phyloP scores from a whole-genome alignment of 1,139 yeast species.

The Scheffersomyces quercinus region DNA sequence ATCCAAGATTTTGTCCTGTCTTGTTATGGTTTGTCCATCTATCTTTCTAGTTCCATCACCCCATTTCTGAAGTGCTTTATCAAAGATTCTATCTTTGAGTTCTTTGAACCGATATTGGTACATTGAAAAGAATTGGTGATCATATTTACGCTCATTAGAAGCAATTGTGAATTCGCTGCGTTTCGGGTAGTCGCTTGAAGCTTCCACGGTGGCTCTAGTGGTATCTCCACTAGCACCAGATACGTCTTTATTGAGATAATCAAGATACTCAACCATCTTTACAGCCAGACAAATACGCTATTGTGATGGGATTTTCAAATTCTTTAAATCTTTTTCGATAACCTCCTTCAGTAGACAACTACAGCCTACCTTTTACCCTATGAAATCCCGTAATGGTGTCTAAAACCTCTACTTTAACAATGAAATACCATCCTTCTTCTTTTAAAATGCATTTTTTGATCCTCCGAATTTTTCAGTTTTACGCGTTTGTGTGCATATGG shows the following conservation, averaged over 20 bases:
- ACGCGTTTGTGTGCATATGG: too few relatives aligned
- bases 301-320: neutral
- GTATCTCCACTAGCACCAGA: neutral
- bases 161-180: conserved; percentile 6
- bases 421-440: neutral
- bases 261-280: conserved; percentile 4
- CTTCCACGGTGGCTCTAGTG: neutral
- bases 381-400: too few relatives aligned
- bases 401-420: too few relatives aligned
- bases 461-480: too few relatives aligned
- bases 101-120: conserved; percentile 63
- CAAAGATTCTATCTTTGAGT: conserved; percentile 56
- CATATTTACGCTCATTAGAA: conserved; percentile 45
- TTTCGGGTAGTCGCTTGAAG: conserved; percentile 1
- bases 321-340: neutral
- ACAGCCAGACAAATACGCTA: neutral
- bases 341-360: too few relatives aligned
- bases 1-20: conserved; percentile 72
- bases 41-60: conserved; percentile 44
- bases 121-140: conserved; percentile 71
- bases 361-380: too few relatives aligned
- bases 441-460: neutral
- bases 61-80: conserved; percentile 45
- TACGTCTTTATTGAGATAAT: conserved; percentile 5
- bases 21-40: conserved; percentile 34